These are phyloP conservation scores for Coelastrella sp. DNA, from an alignment of 139 green algal species.

Conservation along the genomic window DNA sequence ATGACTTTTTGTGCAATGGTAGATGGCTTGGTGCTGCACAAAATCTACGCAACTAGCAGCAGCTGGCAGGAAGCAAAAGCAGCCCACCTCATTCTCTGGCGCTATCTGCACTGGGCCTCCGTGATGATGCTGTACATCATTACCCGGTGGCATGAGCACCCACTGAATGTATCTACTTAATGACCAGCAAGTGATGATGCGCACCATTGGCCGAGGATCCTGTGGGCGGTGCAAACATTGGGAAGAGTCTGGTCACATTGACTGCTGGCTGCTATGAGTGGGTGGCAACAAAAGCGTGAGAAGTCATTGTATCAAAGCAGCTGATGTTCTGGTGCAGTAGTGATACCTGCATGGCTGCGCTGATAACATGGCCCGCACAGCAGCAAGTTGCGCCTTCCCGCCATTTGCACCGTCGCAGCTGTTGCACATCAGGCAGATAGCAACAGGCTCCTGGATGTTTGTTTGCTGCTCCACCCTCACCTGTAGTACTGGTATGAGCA, in stretches of 20 bases:
- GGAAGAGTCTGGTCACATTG: neutral
- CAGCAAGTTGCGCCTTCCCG: too few species aligned
- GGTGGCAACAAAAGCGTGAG: too few species aligned
- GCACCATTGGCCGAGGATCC: conserved; percentile 86
- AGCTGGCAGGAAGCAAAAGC: neutral
- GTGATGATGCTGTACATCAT: neutral
- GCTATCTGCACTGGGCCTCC: neutral
- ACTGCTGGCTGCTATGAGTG: neutral
- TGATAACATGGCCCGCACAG: neutral
- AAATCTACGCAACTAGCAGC: neutral
- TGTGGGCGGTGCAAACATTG: conserved; percentile 39
- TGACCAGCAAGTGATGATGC: conserved; percentile 94
- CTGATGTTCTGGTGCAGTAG: too few species aligned
- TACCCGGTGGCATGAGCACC: conserved; percentile 64
- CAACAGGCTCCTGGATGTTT: neutral
- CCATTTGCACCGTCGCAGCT: neutral
- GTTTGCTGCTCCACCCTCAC: neutral
- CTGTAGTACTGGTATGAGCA: conserved; percentile 64
- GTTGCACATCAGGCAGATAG: neutral
- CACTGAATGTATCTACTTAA: conserved; percentile 88
- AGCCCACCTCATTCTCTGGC: conserved; percentile 25
- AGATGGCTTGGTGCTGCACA: neutral
- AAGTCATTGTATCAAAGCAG: too few species aligned
- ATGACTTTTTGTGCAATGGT: too few species aligned
- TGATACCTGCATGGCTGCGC: too few species aligned